Base-by-base conservation (phyloP, 805 yeast genomes). In the Yarrowia porcina region DNA sequence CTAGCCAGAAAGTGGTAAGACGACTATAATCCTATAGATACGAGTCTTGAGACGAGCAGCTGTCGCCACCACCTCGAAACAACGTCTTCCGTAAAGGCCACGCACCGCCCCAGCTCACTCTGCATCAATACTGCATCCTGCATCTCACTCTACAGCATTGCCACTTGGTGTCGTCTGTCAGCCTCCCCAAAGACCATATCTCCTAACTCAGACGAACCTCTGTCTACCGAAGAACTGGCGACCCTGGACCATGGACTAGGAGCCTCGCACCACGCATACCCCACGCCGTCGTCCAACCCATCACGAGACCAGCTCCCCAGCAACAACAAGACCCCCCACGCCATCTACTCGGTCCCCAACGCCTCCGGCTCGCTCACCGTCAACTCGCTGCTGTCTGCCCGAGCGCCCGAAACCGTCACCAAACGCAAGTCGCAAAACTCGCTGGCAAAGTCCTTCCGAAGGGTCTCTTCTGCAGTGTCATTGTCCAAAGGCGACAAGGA, bases 181-280 rank as follows among this genome's bases (percentile, higher is more conserved):
- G 5, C n/a, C 30, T 4, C 10, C 57, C 12, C n/a, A n/a, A n/a
- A n/a, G n/a, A n/a, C 32, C 17, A 7, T 20, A 20, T 10, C 25
- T n/a, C 17, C 61, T 56, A 56, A 56, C 61, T 4, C 61, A 56
- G 61, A 56, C 61, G 61, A 56, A 39, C 61, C 61, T 7, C 49
- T 56, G 13, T 39, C 49, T 18, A 39, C 39, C 33, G 61, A 56
- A 56, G 61, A 56, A 25, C 49, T 41, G 36, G 61, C 61, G 9
- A 56, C 61, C 8, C 49, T 56, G 38, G 61, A 56, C 49, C 61
- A 56, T 36, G 44, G 44, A 17, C 59, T 52, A 52, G 59, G 59
- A 52, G 44, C 59, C 28, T 30, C 54, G n/a, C 41, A 32, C 13
- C 59, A 56, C 61, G 49, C 47, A 11, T 56, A 39, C 17, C 61